phyloP scores from a whole-genome alignment of 192 early-diverging fungal genomes.

The Endogone sp. region DNA sequence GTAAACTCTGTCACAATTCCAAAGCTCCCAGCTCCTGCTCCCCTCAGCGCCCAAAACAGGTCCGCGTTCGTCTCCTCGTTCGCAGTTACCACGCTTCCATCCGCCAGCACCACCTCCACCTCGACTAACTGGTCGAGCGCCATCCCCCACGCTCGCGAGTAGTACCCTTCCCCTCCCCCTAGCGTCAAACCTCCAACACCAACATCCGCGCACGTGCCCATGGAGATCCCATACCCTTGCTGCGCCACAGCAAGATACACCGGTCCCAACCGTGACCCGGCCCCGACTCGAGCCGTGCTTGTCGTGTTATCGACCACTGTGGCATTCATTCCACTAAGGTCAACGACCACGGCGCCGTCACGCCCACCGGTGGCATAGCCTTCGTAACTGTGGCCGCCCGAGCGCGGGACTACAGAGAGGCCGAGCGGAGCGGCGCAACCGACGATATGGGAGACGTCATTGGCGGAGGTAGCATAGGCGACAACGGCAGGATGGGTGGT shows the following conservation, averaged over 20 bases:
- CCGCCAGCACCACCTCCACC: constrained; percentile 45
- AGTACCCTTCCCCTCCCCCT: constrained; percentile 45
- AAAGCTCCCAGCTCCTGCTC: constrained; percentile 52
- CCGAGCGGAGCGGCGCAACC: constrained; percentile 26
- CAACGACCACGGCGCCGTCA: constrained; percentile 44
- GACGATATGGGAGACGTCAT: no score
- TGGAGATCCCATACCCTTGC: no score
- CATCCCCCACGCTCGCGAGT: constrained; percentile 41
- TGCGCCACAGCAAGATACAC: no score
- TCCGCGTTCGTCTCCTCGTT: constrained; percentile 42
- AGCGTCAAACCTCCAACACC: constrained; percentile 41
- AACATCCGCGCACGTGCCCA: background rate
- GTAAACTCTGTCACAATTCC: constrained; percentile 40
- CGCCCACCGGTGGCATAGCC: constrained; percentile 40
- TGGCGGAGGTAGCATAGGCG: no score
- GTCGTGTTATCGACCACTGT: constrained; percentile 17
- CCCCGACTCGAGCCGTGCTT: constrained; percentile 39
- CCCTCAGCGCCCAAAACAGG: constrained; percentile 59
- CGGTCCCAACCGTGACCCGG: constrained; percentile 50
- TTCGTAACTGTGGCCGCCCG: constrained; percentile 59
- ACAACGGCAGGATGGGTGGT: no score
- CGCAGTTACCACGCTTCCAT: constrained; percentile 33
- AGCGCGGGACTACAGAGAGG: constrained; percentile 30
- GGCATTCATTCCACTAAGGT: constrained; percentile 33
- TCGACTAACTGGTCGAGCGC: constrained; percentile 47